phyloP scores from a whole-genome alignment of 106 monocot genomes.

The Dendrobium huoshanense region DNA sequence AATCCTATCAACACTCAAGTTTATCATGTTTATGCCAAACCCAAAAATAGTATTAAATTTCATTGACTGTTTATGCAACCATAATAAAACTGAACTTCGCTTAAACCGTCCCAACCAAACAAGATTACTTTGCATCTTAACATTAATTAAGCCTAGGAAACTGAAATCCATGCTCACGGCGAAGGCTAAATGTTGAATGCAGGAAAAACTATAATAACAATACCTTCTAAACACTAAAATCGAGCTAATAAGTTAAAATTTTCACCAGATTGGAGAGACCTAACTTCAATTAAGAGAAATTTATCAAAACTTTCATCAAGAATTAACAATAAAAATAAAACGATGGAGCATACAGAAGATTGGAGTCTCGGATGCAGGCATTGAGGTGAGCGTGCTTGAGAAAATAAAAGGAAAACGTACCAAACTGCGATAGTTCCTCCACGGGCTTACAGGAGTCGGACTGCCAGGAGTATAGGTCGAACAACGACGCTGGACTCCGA shows the following conservation, averaged over 20 bases:
- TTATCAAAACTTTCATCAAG: not conserved
- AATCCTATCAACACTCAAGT: not conserved
- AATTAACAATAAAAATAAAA: not conserved
- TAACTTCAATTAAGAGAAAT: not conserved
- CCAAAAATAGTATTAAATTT: too few species aligned
- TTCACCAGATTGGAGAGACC: not conserved
- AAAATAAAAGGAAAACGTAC: too few species aligned
- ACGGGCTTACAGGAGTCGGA: too few species aligned
- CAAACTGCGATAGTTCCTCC: too few species aligned
- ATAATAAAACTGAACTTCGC: not conserved
- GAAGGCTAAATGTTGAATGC: not conserved
- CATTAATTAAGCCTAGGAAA: not conserved
- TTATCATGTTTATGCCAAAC: not conserved
- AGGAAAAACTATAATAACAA: not conserved
- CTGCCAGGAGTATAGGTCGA: too few species aligned
- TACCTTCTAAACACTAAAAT: not conserved
- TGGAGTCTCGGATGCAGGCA: slow-evolving; percentile 87
- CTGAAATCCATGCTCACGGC: not conserved
- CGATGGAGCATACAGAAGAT: slow-evolving; percentile 54
- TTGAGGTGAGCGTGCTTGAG: slow-evolving; percentile 79
- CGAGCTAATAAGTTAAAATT: not conserved
- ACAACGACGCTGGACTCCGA: too few species aligned
- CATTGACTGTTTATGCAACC: not conserved
- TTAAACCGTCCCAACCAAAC: not conserved
- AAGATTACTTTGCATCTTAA: not conserved